phyloP scores from a whole-genome alignment of 106 monocot species.

The Narthecium ossifragum region DNA sequence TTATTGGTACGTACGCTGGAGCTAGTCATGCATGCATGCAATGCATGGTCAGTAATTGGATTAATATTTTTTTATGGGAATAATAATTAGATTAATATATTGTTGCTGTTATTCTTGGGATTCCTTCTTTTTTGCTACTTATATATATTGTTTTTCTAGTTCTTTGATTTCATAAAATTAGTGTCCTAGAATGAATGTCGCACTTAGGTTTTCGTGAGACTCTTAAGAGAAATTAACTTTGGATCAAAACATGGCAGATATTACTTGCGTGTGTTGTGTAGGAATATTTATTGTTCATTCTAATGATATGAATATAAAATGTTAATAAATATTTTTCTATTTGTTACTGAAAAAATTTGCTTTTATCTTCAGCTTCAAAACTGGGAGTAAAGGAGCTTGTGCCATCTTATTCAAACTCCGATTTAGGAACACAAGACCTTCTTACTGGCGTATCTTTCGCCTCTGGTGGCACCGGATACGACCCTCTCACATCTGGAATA shows the following conservation, averaged over 20 bases:
- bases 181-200: neutral
- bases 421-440: conserved; percentile 18
- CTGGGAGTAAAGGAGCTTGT: conserved; percentile 23
- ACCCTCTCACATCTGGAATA: conserved; percentile 17
- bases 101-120: neutral
- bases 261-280: neutral
- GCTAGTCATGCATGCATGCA: neutral
- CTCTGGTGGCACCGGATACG: conserved; percentile 21
- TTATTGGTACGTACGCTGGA: conserved; percentile 18
- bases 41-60: neutral
- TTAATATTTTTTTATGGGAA: neutral
- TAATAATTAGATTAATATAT: neutral
- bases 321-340: neutral
- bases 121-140: neutral
- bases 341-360: neutral
- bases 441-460: conserved; percentile 28
- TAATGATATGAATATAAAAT: neutral
- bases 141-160: neutral
- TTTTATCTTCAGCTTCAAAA: neutral
- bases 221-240: too few relatives aligned
- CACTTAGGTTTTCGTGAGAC: too few relatives aligned
- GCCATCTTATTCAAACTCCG: conserved; percentile 11
- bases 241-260: neutral
- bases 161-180: neutral
- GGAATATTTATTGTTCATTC: neutral